Conservation (phyloP, 345 rosid species). For the Cardamine resedifolia region DNA sequence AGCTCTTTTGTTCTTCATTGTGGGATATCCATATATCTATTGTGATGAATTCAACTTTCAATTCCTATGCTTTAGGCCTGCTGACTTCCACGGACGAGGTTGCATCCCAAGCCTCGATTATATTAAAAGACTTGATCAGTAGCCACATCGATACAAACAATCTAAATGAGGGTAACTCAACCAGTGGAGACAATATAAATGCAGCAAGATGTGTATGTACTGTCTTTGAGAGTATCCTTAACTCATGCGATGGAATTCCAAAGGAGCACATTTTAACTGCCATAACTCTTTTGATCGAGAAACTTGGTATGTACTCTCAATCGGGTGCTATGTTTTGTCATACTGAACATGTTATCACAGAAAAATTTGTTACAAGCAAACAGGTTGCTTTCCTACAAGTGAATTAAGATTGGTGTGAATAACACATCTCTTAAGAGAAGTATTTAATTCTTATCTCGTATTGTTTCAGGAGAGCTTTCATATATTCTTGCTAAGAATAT, state of each 20-base stretch:
- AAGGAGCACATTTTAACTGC: slow-evolving; percentile 59
- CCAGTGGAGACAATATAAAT: slow-evolving; percentile 44
- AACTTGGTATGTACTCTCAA: slow-evolving; percentile 57
- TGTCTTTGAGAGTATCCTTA: slow-evolving; percentile 52
- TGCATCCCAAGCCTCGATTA: slow-evolving; percentile 61
- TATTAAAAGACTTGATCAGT: slow-evolving; percentile 63
- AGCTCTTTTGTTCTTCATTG: slow-evolving; percentile 2
- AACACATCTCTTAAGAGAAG: neutral
- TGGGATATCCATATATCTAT: neutral
- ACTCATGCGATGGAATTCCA: slow-evolving; percentile 50
- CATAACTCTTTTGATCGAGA: slow-evolving; percentile 54
- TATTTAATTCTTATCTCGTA: slow-evolving; percentile 15
- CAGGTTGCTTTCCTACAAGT: neutral
- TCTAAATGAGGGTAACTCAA: slow-evolving; percentile 44
- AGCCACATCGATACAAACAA: slow-evolving; percentile 42
- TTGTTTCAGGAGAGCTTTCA: slow-evolving; percentile 60
- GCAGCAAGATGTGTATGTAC: slow-evolving; percentile 53
- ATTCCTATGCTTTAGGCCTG: slow-evolving; percentile 53
- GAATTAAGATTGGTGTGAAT: neutral
- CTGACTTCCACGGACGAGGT: slow-evolving; percentile 47
- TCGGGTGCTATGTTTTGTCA: slow-evolving; percentile 6
- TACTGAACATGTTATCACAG: slow-evolving; percentile 7
- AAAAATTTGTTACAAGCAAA: slow-evolving; percentile 1
- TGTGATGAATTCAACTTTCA: slow-evolving; percentile 1
- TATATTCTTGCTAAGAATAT: slow-evolving; percentile 54